A percentile compares a stretch with the other conserved stretches of the same genome.
Evolutionary conservation across 2,329 filamentous ascomycete species (phyloP).

Genomic region (Hypomyces perniciosus): DNA sequence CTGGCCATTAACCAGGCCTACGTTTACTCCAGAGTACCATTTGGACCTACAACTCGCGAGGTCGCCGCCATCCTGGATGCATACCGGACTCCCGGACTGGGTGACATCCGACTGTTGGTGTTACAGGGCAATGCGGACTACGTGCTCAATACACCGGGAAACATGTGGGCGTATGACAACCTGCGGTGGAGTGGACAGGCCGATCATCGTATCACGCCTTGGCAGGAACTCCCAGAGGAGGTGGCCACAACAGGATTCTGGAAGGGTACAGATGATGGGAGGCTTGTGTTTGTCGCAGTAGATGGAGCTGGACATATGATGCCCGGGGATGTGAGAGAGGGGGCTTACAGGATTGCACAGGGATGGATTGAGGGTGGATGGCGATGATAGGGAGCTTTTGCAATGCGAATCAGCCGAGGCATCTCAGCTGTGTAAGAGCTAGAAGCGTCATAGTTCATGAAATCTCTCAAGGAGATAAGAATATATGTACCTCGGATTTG

Average conservation of each 20-base stretch:
- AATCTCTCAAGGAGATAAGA: too few relatives aligned
- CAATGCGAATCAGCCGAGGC: background rate
- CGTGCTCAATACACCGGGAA: conserved; percentile 20
- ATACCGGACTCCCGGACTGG: conserved; percentile 9
- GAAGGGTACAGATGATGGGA: conserved; percentile 15
- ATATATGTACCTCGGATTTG: too few relatives aligned
- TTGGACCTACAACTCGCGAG: conserved; percentile 9
- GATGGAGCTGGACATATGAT: conserved; percentile 19
- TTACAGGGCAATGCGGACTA: conserved; percentile 22
- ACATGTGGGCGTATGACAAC: conserved; percentile 30
- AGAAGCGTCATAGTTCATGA: too few relatives aligned
- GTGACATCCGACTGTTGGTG: conserved; percentile 17
- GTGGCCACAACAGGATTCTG: conserved; percentile 13
- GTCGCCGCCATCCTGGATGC: conserved; percentile 15
- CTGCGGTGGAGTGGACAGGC: conserved; percentile 40
- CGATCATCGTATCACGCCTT: conserved; percentile 31
- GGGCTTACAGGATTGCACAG: conserved; percentile 16
- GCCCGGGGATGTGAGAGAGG: conserved; percentile 15
- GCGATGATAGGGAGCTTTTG: background rate
- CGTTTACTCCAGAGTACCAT: background rate
- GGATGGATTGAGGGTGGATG: conserved; percentile 17
- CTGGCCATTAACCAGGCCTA: conserved; percentile 73
- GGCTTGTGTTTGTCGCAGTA: conserved; percentile 19
- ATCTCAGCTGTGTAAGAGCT: too few relatives aligned
- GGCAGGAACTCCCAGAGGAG: conserved; percentile 11